These are phyloP conservation scores for Sporothrix humicola DNA, from an alignment of 2,329 filamentous ascomycete species.

Conservation along the genomic window DNA sequence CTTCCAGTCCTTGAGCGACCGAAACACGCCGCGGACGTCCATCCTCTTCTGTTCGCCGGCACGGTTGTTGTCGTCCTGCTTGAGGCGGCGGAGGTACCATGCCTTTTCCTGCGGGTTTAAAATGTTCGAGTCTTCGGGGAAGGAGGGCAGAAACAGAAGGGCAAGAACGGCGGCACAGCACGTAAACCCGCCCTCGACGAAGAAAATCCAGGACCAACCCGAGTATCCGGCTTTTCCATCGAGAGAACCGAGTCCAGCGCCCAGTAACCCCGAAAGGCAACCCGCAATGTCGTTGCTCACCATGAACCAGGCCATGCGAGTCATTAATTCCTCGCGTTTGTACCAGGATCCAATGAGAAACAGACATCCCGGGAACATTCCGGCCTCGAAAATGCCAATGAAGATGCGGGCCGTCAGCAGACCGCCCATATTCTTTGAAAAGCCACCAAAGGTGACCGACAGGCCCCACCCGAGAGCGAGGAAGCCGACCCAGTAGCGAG, in stretches of 20 bases:
- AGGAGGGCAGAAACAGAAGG: not conserved
- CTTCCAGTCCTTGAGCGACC: slow-evolving; percentile 21
- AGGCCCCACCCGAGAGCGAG: slow-evolving; percentile 8
- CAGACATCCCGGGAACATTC: slow-evolving; percentile 75
- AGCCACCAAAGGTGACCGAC: not conserved
- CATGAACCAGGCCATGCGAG: slow-evolving; percentile 16
- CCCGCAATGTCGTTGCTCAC: not conserved
- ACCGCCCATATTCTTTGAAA: not conserved
- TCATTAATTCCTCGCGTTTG: slow-evolving; percentile 59
- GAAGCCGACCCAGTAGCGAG: slow-evolving; percentile 65
- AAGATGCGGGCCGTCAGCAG: slow-evolving; percentile 69
- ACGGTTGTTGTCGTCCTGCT: slow-evolving; percentile 8
- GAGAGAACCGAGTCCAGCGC: slow-evolving; percentile 7
- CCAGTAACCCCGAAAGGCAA: not conserved
- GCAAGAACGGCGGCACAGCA: not conserved
- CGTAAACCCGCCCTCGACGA: slow-evolving; percentile 2
- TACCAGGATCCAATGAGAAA: slow-evolving; percentile 70
- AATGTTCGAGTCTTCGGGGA: slow-evolving; percentile 6
- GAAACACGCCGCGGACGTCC: not conserved
- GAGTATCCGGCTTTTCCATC: not conserved
- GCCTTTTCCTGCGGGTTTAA: slow-evolving; percentile 1
- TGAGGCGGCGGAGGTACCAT: not conserved
- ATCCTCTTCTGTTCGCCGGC: not conserved
- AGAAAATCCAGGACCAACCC: slow-evolving; percentile 18
- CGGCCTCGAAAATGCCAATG: slow-evolving; percentile 63